Conservation (phyloP, 192 early-diverging fungal genomes). For the Coemansia sp. region DNA sequence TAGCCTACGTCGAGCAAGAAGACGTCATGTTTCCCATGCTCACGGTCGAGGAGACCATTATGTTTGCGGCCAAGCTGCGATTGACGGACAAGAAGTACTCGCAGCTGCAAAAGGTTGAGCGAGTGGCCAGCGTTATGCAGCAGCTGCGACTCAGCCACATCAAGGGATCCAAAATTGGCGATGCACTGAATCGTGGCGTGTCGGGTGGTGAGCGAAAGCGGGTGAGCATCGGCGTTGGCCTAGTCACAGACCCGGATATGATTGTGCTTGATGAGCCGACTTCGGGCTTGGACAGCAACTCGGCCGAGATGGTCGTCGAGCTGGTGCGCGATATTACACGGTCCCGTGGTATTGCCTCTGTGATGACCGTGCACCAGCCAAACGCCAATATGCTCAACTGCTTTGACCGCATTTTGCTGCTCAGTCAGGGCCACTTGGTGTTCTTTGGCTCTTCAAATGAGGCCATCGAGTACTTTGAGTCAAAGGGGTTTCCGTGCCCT, state of each 20-base stretch:
- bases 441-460: constrained; percentile 76
- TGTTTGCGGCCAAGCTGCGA: constrained; percentile 85
- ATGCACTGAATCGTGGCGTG: constrained; percentile 70
- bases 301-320: constrained; percentile 95
- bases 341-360: constrained; percentile 75
- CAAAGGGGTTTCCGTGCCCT: constrained; percentile 80
- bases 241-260: constrained; percentile 90
- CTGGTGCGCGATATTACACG: constrained; percentile 76
- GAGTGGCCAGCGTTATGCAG: constrained; percentile 79
- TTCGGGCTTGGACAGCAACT: constrained; percentile 85
- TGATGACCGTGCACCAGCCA: constrained; percentile 96
- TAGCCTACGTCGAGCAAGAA: constrained; percentile 91
- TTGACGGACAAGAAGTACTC: constrained; percentile 69
- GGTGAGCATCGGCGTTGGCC: constrained; percentile 90
- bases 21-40: constrained; percentile 82
- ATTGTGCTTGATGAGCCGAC: constrained; percentile 89
- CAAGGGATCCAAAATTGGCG: constrained; percentile 80
- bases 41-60: constrained; percentile 89
- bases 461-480: constrained; percentile 71
- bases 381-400: constrained; percentile 86
- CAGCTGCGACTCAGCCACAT: constrained; percentile 84
- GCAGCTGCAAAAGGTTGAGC: constrained; percentile 64
- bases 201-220: constrained; percentile 92
- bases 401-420: constrained; percentile 86
- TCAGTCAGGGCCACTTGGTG: constrained; percentile 79